A percentile compares a stretch with the other conserved stretches of the same genome.
phyloP scores from a whole-genome alignment of 2,329 filamentous ascomycete species.

The Talaromyces sp. region DNA sequence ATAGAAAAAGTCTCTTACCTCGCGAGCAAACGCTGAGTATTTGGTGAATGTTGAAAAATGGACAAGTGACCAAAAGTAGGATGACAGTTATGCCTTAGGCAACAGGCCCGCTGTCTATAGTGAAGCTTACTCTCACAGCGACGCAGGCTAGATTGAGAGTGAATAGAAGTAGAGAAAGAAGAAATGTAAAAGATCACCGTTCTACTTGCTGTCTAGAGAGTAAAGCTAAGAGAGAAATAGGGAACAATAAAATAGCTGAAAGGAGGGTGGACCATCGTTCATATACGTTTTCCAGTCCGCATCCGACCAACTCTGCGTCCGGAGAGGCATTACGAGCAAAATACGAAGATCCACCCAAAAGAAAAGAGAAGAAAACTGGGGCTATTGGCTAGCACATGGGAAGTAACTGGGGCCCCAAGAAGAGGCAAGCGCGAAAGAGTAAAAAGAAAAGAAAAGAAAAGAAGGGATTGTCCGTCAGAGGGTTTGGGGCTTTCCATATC shows the following conservation, averaged over 20 bases:
- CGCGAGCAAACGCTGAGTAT: neutral
- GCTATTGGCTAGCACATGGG: conserved; percentile 13
- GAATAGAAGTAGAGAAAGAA: neutral
- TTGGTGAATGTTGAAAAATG: neutral
- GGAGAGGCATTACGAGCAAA: neutral
- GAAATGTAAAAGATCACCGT: neutral
- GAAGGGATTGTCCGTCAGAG: neutral
- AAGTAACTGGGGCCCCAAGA: conserved; percentile 10
- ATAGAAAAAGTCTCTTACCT: neutral
- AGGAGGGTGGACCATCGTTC: conserved; percentile 6
- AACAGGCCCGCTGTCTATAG: conserved; percentile 10
- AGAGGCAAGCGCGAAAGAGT: neutral
- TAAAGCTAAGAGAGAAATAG: neutral
- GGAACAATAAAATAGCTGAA: neutral
- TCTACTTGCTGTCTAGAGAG: neutral
- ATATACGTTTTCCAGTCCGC: conserved; percentile 14
- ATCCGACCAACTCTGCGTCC: conserved; percentile 12
- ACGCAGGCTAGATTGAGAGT: neutral
- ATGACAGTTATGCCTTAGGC: conserved; percentile 3
- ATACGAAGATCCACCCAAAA: conserved; percentile 5
- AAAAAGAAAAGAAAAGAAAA: conserved; percentile 5
- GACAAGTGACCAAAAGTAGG: neutral
- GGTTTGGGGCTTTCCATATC: conserved; percentile 1
- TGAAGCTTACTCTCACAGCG: conserved; percentile 6
- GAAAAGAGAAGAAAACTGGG: conserved; percentile 4